Evolutionary conservation across 2,329 filamentous ascomycete genomes (phyloP), one percentile per base, ranked within the genome.

Genomic region (Lachnellula suecica): DNA sequence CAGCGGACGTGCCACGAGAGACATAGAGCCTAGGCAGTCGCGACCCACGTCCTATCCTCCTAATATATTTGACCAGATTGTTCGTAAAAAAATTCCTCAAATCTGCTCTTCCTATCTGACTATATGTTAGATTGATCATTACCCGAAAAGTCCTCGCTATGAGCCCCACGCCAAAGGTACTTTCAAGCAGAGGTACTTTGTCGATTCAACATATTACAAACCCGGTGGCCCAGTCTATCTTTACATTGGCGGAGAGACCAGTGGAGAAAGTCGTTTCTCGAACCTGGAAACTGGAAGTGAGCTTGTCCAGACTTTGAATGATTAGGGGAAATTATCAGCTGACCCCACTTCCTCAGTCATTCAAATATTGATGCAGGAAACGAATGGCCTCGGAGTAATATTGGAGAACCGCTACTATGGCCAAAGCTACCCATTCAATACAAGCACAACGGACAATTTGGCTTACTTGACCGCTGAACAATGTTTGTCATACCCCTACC

Each of bases 111-210:
- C 17, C 19, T 34, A 24, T 44, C 29, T 54, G 29, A 57, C 47
- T 45, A 34, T 45, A 8, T 13, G 49, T 56, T 63, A 72, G 63
- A 74, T 77, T 56, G 74, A 77, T 56, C 74, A 77, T 62, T 76
- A 76, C 44, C 74, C 71, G 7, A 52, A 71, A n/a, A 67, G 64
- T 34, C 56, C 64, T n/a, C 63, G 64, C 8, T 76, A 75, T 60
- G 59, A 60, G 11, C 71, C 70, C 4, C 74, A 72, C 57, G 70
- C 70, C 11, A 71, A 73, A 52, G 75, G 68, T 17, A 82, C 77
- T 1, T 82, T 81, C 62, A 71, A 71, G 45, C 79, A 82, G 63
- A 72, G 78, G 43, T 83, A 79, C 62, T 81, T 77, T 60, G 77
- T 81, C 42, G 78, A 79, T 56, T 69, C 71, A 4, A 72, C 73